Base-by-base conservation (phyloP, 2,329 filamentous ascomycete genomes). In the Amesomyces nigricolor region DNA sequence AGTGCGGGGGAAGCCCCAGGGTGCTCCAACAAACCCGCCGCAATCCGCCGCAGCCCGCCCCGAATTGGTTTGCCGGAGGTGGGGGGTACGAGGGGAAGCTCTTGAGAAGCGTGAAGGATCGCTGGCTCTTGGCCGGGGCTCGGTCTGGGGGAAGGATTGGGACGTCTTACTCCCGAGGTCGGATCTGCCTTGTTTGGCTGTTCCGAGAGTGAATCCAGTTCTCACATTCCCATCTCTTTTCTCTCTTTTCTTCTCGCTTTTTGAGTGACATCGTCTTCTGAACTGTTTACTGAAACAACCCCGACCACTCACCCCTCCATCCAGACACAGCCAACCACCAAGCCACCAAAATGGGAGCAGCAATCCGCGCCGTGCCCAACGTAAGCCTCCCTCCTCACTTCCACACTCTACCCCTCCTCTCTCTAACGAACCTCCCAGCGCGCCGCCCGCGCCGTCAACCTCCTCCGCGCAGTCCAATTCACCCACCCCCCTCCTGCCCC, bases 381-480 rank as follows among this genome's bases (percentile, higher is more conserved):
- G 67, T 68, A 61, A 59, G 66, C 55, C 10, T 16, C 39, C 14
- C 39, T 37, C 32, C 39, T 13, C 35, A 13, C 16, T 10, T 29
- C n/a, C n/a, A n/a, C n/a, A n/a, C n/a, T n/a, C n/a, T n/a, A n/a
- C n/a, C n/a, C n/a, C n/a, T n/a, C n/a, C n/a, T n/a, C n/a, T n/a
- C n/a, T 11, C 19, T 11, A 30, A 19, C 43, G n/a, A n/a, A n/a
- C 39, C 17, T 32, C 42, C 45, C 58, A 83, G 82, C 77, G 79
- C 62, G 80, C 83, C 30, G 76, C 79, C 46, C 78, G 85, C 62
- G 89, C 89, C 14, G 74, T 84, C 57, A 88, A 80, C 63, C 79
- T 92, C 48, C 84, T 97, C 48, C 86, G 89, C 53, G 91, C 92
- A n/a, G 84, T 99, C 53, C 92, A 95, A 71, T 95, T 87, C 70